These are phyloP conservation scores for Phalaenopsis aphrodite DNA, from an alignment of 106 monocot genomes.

Conservation along the genomic window DNA sequence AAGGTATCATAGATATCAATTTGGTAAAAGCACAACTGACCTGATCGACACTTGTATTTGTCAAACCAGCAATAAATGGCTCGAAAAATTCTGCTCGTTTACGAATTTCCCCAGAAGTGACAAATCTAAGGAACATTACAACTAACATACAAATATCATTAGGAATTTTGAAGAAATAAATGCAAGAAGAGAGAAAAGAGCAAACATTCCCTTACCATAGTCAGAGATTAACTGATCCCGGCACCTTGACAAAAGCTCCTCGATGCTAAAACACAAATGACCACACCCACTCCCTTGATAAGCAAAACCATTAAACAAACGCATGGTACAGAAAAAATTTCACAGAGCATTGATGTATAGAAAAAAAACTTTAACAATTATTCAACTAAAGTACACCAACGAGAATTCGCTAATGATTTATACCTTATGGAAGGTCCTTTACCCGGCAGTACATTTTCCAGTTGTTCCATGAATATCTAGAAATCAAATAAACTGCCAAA, in stretches of 20 bases:
- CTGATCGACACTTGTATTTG: constrained; percentile 58
- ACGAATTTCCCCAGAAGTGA: constrained; percentile 71
- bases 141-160: constrained; percentile 27
- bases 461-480: constrained; percentile 75
- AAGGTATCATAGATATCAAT: background rate
- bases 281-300: constrained; percentile 12
- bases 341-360: background rate
- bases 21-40: constrained; percentile 23
- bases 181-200: background rate
- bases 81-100: constrained; percentile 74
- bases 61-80: constrained; percentile 69
- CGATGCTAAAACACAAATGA: constrained; percentile 42
- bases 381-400: constrained; percentile 3
- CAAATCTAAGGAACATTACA: constrained; percentile 95
- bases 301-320: constrained; percentile 10
- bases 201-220: constrained; percentile 43
- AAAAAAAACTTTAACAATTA: background rate
- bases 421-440: constrained; percentile 60
- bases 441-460: constrained; percentile 56
- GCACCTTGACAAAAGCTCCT: constrained; percentile 68
- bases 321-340: background rate
- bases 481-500: constrained; percentile 5
- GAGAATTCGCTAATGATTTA: constrained; percentile 1
- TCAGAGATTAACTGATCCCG: constrained; percentile 62
- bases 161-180: background rate